These are phyloP conservation scores for Colletotrichum caudatum DNA, from an alignment of 2,329 filamentous ascomycete species.

Conservation along the genomic window DNA sequence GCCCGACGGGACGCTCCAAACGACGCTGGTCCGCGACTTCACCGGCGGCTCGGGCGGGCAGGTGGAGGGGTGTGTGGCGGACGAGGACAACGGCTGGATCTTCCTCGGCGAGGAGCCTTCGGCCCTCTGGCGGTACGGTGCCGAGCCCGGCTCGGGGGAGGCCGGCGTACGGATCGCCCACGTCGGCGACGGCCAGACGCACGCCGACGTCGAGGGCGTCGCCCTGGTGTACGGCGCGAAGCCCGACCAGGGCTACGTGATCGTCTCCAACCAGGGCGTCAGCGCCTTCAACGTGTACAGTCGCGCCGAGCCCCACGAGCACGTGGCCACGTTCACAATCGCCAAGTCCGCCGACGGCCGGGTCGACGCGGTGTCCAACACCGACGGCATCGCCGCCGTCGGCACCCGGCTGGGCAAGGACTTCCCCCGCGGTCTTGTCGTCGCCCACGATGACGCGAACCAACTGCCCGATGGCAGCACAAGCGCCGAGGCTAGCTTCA, in stretches of 20 bases:
- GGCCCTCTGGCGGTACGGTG: slow-evolving; percentile 64
- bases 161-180: slow-evolving; percentile 53
- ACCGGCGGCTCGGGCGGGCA: slow-evolving; percentile 63
- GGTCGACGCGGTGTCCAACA: slow-evolving; percentile 65
- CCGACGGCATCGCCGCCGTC: slow-evolving; percentile 63
- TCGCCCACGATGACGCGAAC: slow-evolving; percentile 67
- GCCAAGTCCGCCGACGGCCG: slow-evolving; percentile 54
- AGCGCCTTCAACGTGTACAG: slow-evolving; percentile 65
- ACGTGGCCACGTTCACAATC: slow-evolving; percentile 62
- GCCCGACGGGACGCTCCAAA: slow-evolving; percentile 56
- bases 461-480: slow-evolving; percentile 60
- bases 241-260: slow-evolving; percentile 59
- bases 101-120: slow-evolving; percentile 65
- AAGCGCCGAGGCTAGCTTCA: slow-evolving; percentile 62
- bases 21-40: slow-evolving; percentile 63
- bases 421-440: slow-evolving; percentile 59
- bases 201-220: slow-evolving; percentile 66
- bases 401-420: slow-evolving; percentile 56
- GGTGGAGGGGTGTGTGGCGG: slow-evolving; percentile 65
- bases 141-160: slow-evolving; percentile 58
- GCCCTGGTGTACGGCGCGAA: slow-evolving; percentile 61
- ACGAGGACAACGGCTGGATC: slow-evolving; percentile 63
- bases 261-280: slow-evolving; percentile 66
- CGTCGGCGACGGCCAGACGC: slow-evolving; percentile 61
- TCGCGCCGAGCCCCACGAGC: slow-evolving; percentile 61